phyloP scores from a whole-genome alignment of 2,329 filamentous ascomycete species.

The Colletotrichum horii region DNA sequence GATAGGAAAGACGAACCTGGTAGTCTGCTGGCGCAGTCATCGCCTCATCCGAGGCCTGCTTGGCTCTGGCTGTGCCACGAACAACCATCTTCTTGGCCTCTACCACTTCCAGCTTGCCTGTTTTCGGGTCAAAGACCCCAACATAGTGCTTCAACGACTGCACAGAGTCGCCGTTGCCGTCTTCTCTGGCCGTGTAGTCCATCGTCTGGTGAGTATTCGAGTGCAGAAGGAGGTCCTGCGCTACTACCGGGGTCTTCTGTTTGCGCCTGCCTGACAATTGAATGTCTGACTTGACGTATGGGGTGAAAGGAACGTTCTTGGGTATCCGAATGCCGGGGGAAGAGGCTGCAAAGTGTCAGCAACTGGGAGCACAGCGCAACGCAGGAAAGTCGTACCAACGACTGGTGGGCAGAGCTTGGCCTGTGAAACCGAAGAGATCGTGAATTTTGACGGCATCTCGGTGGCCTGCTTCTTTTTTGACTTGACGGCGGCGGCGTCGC shows the following conservation, averaged over 20 bases:
- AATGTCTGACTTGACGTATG: conserved; percentile 48
- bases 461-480: conserved; percentile 55
- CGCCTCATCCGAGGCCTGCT: conserved; percentile 55
- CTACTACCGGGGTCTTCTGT: conserved; percentile 42
- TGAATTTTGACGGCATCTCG: conserved; percentile 40
- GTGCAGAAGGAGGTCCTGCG: conserved; percentile 59
- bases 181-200: conserved; percentile 65
- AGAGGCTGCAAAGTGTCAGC: conserved; percentile 23
- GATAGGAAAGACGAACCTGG: conserved; percentile 9
- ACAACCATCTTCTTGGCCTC: conserved; percentile 70
- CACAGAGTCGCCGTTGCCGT: conserved; percentile 30
- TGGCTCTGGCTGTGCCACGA: conserved; percentile 60
- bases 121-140: conserved; percentile 66
- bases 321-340: conserved; percentile 41
- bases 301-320: conserved; percentile 47
- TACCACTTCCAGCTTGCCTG: conserved; percentile 63
- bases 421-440: conserved; percentile 51
- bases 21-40: conserved; percentile 33
- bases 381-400: too few species aligned
- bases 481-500: conserved; percentile 41
- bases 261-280: conserved; percentile 39
- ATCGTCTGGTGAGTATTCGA: conserved; percentile 61
- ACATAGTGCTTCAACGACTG: conserved; percentile 66
- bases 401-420: conserved; percentile 56
- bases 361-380: too few species aligned